These are phyloP conservation scores for Uronychia binucleata DNA, from an alignment of 73 alveolate species.

Conservation along the genomic window DNA sequence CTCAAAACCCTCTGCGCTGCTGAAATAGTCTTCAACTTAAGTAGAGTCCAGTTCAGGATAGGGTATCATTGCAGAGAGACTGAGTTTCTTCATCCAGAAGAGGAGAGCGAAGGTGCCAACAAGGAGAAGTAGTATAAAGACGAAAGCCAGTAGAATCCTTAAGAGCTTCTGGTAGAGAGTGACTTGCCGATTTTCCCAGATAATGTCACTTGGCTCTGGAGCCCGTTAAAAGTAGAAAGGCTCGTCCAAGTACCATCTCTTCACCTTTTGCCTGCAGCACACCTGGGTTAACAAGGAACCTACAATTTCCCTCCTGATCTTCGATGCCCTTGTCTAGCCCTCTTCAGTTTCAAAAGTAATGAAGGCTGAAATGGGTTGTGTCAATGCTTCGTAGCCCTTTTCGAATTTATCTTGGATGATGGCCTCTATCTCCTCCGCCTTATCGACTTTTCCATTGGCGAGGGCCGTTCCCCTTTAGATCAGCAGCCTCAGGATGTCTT, in stretches of 20 bases:
- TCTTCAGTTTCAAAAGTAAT: constrained; percentile 41
- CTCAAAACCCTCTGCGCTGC: not conserved
- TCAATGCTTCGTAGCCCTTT: too few species aligned
- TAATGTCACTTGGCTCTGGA: constrained; percentile 57
- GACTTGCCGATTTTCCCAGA: constrained; percentile 50
- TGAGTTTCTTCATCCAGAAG: not conserved
- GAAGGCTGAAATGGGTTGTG: constrained; percentile 22
- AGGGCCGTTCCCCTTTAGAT: constrained; percentile 13
- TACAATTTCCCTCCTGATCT: not conserved
- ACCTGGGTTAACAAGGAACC: not conserved
- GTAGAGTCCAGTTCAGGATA: not conserved
- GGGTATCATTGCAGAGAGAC: not conserved
- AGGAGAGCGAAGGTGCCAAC: constrained; percentile 12
- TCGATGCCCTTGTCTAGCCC: constrained; percentile 5
- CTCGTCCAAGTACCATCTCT: constrained; percentile 20
- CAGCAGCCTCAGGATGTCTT: constrained; percentile 12
- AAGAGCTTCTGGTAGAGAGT: not conserved
- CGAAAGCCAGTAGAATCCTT: not conserved
- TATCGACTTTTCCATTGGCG: constrained; percentile 6
- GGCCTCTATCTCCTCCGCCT: constrained; percentile 14
- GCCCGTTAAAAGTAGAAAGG: constrained; percentile 14
- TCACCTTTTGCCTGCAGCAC: not conserved
- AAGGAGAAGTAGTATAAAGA: constrained; percentile 6
- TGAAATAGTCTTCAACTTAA: not conserved
- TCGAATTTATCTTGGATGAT: constrained; percentile 5